Conservation (phyloP, 1,284 basidiomycete genomes). For the Mrakiaceae sp. region DNA sequence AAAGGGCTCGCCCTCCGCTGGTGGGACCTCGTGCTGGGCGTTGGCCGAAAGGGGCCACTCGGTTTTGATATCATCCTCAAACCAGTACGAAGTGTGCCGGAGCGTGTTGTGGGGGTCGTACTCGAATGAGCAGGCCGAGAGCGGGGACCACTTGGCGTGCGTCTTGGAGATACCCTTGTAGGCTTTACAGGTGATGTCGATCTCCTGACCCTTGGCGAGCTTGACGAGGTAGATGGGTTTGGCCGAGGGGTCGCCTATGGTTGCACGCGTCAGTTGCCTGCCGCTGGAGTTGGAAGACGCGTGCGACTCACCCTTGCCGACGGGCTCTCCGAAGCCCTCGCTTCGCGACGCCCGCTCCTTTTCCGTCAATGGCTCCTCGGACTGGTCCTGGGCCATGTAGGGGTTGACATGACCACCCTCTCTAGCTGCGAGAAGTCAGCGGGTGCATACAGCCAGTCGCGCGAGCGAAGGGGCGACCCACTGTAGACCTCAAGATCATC, state of each 20-base stretch:
- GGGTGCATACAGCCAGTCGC: no score
- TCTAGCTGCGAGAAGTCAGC: neutral
- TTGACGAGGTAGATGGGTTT: neutral
- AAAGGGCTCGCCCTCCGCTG: constrained; percentile 65
- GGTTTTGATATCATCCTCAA: constrained; percentile 59
- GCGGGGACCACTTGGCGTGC: constrained; percentile 98
- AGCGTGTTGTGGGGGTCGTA: constrained; percentile 98
- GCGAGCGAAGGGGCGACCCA: constrained; percentile 2
- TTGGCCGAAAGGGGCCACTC: constrained; percentile 81
- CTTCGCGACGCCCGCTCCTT: constrained; percentile 23
- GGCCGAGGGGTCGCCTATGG: neutral
- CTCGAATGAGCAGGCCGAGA: constrained; percentile 89
- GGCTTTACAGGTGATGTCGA: constrained; percentile 70
- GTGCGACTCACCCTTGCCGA: constrained; percentile 58
- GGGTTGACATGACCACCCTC: constrained; percentile 1
- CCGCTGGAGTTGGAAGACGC: neutral
- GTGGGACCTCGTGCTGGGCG: constrained; percentile 66
- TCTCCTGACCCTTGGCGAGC: constrained; percentile 48
- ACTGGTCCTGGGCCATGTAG: neutral
- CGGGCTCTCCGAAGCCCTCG: constrained; percentile 55
- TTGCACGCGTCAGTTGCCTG: neutral
- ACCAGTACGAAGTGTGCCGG: constrained; percentile 93
- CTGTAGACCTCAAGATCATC: constrained; percentile 30
- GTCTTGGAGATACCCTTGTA: constrained; percentile 78
- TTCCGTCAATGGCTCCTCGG: constrained; percentile 25